Evolutionary conservation across 768 basidiomycete genomes (phyloP), one percentile per base, ranked within the genome.

Genomic region (Amanita rubescens): DNA sequence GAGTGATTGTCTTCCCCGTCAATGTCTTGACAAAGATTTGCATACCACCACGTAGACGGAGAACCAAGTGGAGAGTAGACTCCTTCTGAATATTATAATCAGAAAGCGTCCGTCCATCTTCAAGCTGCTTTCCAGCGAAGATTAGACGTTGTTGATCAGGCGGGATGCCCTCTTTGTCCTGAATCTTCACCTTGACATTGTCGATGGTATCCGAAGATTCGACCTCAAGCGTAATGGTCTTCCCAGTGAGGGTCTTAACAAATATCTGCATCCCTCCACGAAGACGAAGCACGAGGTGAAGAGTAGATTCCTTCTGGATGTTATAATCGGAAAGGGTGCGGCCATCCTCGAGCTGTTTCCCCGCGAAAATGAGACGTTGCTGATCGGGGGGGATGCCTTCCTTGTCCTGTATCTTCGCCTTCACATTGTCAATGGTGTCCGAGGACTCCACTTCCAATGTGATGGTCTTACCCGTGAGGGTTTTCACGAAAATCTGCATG

Each of bases 51-150:
- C 90, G 87, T n/a, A 95, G 82, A 68, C 92, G 88, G 27, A 94
- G 81, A 22, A 94, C 90, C 62, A 74, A 80, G 63, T 94, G 93
- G 50, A 95, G 85, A 35, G 92, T 94, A 0, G 86, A 90, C 73
- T 95, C 92, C 75, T 94, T 94, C 80, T 95, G 93, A 60, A 95
- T 94, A 67, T 93, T 91, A 67, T 92, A 91, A 60, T 90, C 89
- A 7, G 87, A 88, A 0, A 92, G 76, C 3, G 89, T 95, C 46
- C 93, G 85, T 3, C 94, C 94, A 63, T 96, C 94, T 68, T 95
- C 93, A 24, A 96, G 81, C 67, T 94, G 93, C 73, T 95, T 94
- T 56, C 93, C 93, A 43, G 93, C 93, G 58, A 94, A 95, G 75
- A 95, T 95, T n/a, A 95, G 72, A 58, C 94, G 91, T 65, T 94